Evolutionary conservation across 805 yeast genomes (phyloP), one percentile per base, ranked within the genome.

Genomic region (Cyberlindnera maritima): DNA sequence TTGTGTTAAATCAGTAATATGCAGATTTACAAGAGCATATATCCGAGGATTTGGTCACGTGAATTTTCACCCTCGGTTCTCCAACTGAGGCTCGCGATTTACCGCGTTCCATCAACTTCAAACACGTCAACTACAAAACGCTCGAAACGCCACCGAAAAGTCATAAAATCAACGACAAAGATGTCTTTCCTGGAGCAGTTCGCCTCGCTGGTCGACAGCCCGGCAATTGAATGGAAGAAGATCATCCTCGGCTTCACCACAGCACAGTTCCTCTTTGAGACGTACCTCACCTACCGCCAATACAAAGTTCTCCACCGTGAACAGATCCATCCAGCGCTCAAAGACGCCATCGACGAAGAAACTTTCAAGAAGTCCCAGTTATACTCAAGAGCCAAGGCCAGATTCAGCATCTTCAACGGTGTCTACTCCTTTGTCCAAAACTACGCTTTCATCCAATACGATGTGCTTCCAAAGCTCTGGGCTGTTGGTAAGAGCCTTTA

Each of bases 301-400:
- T 86, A 85, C 63, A 75, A 72, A 55, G 83, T 83, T 9, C 73
- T 86, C 54, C 67, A 75, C 43, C 68, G 74, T 48, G 72, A 72
- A 35, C 64, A 74, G 33, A 80, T 88, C 19, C 96, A 96, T n/a
- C 69, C 68, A 12, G 76, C 83, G n/a, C 70, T 90, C 50, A 76
- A 79, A 52, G 79, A 76, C 33, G 84, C 84, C 50, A 80, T 91
- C 44, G 81, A 85, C 43, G 74, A 78, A 35, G 86, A 85, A 44
- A 87, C 92, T 7, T 87, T 87, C 56, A 72, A 73, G 47, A 85
- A 88, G 63, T 79, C 96, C 1, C 89, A 87, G 59, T 77, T 75
- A 25, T 94, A 92, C 64, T 80, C 92, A 2, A 69, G 84, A 25
- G 87, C 96, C 14, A 91, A 91, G 65, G 77, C 89, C 44, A 71